Conservation (phyloP, 73 alveolate species). For the Loxodes magnus region DNA sequence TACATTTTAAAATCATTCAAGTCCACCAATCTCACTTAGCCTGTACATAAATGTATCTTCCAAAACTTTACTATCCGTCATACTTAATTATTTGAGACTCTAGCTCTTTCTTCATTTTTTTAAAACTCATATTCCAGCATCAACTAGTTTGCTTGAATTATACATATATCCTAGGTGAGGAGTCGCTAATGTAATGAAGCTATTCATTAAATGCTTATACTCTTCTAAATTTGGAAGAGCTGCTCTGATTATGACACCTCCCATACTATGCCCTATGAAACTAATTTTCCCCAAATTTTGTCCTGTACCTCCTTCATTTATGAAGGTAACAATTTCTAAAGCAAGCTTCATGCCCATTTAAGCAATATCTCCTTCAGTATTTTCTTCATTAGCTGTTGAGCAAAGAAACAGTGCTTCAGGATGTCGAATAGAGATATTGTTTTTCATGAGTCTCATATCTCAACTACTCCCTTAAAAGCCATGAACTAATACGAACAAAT, state of each 20-base stretch:
- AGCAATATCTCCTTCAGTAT: slow-evolving; percentile 66
- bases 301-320: slow-evolving; percentile 54
- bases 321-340: slow-evolving; percentile 52
- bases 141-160: slow-evolving; percentile 24
- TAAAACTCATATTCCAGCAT: slow-evolving; percentile 76
- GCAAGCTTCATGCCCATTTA: slow-evolving; percentile 82
- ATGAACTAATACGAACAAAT: slow-evolving; percentile 76
- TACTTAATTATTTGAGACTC: slow-evolving; percentile 54
- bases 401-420: slow-evolving; percentile 76
- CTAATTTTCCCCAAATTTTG: slow-evolving; percentile 57
- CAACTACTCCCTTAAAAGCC: slow-evolving; percentile 83
- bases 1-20: slow-evolving; percentile 81
- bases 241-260: slow-evolving; percentile 87
- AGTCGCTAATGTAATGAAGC: slow-evolving; percentile 59
- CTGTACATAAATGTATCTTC: slow-evolving; percentile 82
- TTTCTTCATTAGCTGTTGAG: slow-evolving; percentile 74
- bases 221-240: slow-evolving; percentile 57
- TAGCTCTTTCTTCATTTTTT: slow-evolving; percentile 51
- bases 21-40: slow-evolving; percentile 56
- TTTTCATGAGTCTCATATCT: slow-evolving; percentile 67
- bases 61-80: slow-evolving; percentile 73
- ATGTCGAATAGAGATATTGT: slow-evolving; percentile 52
- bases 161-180: slow-evolving; percentile 82
- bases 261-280: slow-evolving; percentile 97
- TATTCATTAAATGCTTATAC: slow-evolving; percentile 60